Base-by-base conservation (phyloP, 1,139 yeast genomes). In the Candida labiduridarum region DNA sequence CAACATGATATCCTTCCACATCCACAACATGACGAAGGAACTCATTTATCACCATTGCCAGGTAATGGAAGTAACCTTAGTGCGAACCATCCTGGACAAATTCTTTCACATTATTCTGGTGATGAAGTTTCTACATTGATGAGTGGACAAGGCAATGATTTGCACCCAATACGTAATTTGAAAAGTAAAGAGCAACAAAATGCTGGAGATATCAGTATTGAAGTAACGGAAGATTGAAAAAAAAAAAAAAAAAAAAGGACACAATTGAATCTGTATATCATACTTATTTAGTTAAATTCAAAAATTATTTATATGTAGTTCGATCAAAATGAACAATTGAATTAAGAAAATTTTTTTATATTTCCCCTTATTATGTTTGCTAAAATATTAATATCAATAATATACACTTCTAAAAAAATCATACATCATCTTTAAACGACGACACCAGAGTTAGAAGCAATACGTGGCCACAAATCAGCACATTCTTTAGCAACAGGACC, bases 401-500 rank as follows among this genome's bases (percentile, higher is more conserved):
- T 22, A 38, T 38, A 38, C 30, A 38, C 41, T 38, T 38, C 41
- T 38, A 38, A 35, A 18, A 16, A 35, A 34, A n/a, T 34, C 30
- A 6, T 9, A 27, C 9, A 34, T 46, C 27, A 34, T 12, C 11
- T 36, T 47, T 92, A 94, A 77, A 91, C 99, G 80, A 95, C 99
- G 78, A 95, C 99, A 89, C 99, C 99, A 71, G 99, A 95, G 94
- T 91, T 91, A 68, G 98, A 91, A 75, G 99, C 99, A 82, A 95
- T 94, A 87, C 99, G 92, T 78, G 99, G 99, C 99, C 99, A 95
- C 80, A 95, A 89, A 77, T 95, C 99, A 77, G 99, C 99, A 84
- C 99, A 94, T 85, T 95, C 99, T 85, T 94, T 95, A 79, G 97
- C 99, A 74, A 95, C 99, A 71, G 99, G 99, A 80, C 99, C 99